A percentile compares a stretch with the other conserved stretches of the same genome.
Conservation (phyloP, 208 protist species). For the Leishmania guyanensis region DNA sequence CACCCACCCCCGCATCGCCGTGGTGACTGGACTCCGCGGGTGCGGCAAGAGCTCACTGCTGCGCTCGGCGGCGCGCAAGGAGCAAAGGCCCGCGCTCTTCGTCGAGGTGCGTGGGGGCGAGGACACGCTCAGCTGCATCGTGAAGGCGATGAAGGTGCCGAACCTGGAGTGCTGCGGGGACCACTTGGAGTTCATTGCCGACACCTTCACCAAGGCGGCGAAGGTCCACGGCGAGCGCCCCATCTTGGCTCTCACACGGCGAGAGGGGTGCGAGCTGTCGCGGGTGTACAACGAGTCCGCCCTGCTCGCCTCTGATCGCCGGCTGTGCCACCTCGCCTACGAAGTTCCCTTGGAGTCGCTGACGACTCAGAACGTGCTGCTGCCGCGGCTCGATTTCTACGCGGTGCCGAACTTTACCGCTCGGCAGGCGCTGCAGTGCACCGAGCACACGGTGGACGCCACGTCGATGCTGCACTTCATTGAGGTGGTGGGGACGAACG, state of each 20-base stretch:
- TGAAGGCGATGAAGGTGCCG: constrained; percentile 75
- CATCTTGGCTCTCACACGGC: constrained; percentile 77
- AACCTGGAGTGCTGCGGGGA: constrained; percentile 86
- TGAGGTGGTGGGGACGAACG: constrained; percentile 83
- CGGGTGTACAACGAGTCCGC: constrained; percentile 84
- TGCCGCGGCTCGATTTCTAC: constrained; percentile 82
- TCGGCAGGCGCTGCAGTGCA: constrained; percentile 74
- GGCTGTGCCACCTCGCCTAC: constrained; percentile 78
- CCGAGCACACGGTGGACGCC: constrained; percentile 75
- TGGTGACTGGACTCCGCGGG: constrained; percentile 59
- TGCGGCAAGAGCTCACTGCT: too few species aligned
- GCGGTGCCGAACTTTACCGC: constrained; percentile 71
- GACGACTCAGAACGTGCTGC: constrained; percentile 50
- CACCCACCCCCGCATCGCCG: constrained; percentile 65
- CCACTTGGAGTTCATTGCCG: constrained; percentile 77
- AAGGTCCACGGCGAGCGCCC: constrained; percentile 76
- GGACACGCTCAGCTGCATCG: too few species aligned
- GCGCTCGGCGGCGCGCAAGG: too few species aligned
- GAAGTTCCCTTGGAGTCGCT: constrained; percentile 78
- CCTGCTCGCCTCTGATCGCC: constrained; percentile 68
- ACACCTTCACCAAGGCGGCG: constrained; percentile 65
- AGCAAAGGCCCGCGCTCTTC: constrained; percentile 79
- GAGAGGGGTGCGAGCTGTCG: constrained; percentile 62
- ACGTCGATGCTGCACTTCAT: constrained; percentile 66
- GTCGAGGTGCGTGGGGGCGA: too few species aligned